Percentiles rank a stretch among this genome's conserved stretches.
Evolutionary conservation across 495 filamentous ascomycete species (phyloP).

Genomic region (Xylaria telfairii): DNA sequence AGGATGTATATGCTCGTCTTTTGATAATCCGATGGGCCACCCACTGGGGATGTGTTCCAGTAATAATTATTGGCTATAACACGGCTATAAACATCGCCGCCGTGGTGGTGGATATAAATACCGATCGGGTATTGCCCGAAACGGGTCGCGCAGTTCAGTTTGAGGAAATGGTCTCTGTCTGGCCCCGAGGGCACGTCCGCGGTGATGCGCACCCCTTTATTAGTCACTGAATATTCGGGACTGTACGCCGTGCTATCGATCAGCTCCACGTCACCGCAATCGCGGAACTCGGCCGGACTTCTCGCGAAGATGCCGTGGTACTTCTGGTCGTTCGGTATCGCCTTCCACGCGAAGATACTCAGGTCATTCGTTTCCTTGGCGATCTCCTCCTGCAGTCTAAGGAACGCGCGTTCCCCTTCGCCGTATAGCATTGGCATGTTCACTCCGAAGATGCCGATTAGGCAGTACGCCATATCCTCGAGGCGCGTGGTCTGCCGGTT

Average conservation of each 20-base stretch:
- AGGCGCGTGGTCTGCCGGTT: constrained; percentile 34
- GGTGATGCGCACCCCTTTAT: not conserved
- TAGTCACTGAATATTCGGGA: constrained; percentile 1
- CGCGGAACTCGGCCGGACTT: constrained; percentile 23
- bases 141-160: not conserved
- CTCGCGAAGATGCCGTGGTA: constrained; percentile 27
- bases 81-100: not conserved
- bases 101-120: constrained; percentile 6
- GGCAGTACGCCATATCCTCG: constrained; percentile 36
- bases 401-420: too few species aligned
- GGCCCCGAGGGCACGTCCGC: not conserved
- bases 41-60: not conserved
- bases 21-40: too few species aligned
- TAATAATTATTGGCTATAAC: not conserved
- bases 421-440: constrained; percentile 41
- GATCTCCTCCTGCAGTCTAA: too few species aligned
- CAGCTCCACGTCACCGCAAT: not conserved
- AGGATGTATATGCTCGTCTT: not conserved
- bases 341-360: too few species aligned
- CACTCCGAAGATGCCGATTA: constrained; percentile 36
- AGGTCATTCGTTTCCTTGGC: too few species aligned
- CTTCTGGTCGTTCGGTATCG: not conserved
- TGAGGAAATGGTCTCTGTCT: not conserved
- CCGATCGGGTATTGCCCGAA: not conserved
- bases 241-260: constrained; percentile 6